A percentile compares a stretch with the other conserved stretches of the same genome.
These are phyloP conservation scores for Juglanconis juglandina DNA, from an alignment of 2,329 filamentous ascomycete species.

Conservation along the genomic window DNA sequence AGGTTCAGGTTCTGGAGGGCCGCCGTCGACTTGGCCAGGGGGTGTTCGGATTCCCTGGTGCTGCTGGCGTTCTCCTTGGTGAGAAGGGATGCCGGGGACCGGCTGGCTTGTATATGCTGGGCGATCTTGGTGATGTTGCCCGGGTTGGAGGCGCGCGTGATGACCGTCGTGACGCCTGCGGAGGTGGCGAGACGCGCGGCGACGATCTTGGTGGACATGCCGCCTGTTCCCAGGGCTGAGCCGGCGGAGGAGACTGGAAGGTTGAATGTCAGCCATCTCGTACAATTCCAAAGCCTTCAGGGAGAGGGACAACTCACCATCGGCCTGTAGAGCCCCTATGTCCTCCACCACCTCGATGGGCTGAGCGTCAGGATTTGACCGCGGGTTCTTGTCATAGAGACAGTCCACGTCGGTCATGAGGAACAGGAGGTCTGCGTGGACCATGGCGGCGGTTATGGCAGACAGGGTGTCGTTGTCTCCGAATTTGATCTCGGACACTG, in stretches of 20 bases:
- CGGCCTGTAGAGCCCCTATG: slow-evolving; percentile 75
- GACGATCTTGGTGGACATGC: slow-evolving; percentile 97
- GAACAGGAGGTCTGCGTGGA: slow-evolving; percentile 93
- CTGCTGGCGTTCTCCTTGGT: slow-evolving; percentile 24
- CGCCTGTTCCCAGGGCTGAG: slow-evolving; percentile 85
- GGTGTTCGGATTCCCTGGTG: slow-evolving; percentile 27
- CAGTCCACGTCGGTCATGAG: slow-evolving; percentile 99
- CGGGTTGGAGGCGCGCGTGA: slow-evolving; percentile 88
- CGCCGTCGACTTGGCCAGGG: slow-evolving; percentile 37
- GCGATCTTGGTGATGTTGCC: slow-evolving; percentile 89
- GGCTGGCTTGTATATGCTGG: slow-evolving; percentile 67
- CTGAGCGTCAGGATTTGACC: slow-evolving; percentile 77
- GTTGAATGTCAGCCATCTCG: not conserved
- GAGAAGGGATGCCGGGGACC: slow-evolving; percentile 32
- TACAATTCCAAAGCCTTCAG: not conserved
- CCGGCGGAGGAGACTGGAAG: slow-evolving; percentile 78
- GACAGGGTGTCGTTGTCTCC: slow-evolving; percentile 98
- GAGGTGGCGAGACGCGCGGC: slow-evolving; percentile 89
- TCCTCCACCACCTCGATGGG: slow-evolving; percentile 92
- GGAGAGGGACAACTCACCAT: slow-evolving; percentile 50
- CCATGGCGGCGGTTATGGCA: slow-evolving; percentile 94
- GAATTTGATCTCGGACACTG: slow-evolving; percentile 98
- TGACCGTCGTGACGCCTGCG: slow-evolving; percentile 91
- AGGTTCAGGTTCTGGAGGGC: slow-evolving; percentile 37
- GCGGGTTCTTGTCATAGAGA: slow-evolving; percentile 92